Evolutionary conservation across 2,329 filamentous ascomycete genomes (phyloP), one percentile per base, ranked within the genome.

Genomic region (Colletotrichum incanum): DNA sequence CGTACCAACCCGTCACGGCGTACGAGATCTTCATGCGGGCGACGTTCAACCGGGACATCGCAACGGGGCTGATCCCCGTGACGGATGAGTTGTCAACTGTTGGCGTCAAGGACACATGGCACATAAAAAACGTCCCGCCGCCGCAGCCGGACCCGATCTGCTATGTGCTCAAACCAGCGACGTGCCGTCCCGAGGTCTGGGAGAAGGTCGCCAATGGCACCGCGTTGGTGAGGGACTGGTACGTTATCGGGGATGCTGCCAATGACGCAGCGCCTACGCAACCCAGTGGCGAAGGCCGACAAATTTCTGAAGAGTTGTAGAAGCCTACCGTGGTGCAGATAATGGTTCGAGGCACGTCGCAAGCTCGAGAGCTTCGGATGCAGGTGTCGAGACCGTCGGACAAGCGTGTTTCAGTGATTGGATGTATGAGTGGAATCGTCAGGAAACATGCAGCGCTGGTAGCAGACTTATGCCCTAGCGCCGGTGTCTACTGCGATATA

Each of bases 131-230:
- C 72, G 81, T 82, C 20, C 77, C 84, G 54, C 87, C 85, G 20
- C 77, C 79, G 73, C 84, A 85, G 67, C 86, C 83, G 37, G 81
- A 82, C 12, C 82, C 86, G 23, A 89, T 86, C 9, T 93, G 92
- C 82, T 92, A 89, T 81, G 76, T 92, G 11, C 84, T 90, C 43
- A 83, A 84, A 49, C 83, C 88, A n/a, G 79, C 79, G 5, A 90
- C 88, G 0, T 93, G 92, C 78, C 86, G 85, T 0, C 78, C 84
- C 0, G 86, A 88, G 11, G 84, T 91, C 75, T 86, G 85, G 71
- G 79, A 82, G 26, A 86, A 84, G 76, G 86, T 93, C 47, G 77
- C 82, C 9, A 80, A 81, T 1, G 86, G 87, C 4, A 79, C 87
- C 56, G 91, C 88, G 0, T 80, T 85, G 7, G 84, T 92, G 34